A percentile compares a stretch with the other conserved stretches of the same genome.
Conservation (phyloP, 345 rosid species). For the Dimocarpus longan region DNA sequence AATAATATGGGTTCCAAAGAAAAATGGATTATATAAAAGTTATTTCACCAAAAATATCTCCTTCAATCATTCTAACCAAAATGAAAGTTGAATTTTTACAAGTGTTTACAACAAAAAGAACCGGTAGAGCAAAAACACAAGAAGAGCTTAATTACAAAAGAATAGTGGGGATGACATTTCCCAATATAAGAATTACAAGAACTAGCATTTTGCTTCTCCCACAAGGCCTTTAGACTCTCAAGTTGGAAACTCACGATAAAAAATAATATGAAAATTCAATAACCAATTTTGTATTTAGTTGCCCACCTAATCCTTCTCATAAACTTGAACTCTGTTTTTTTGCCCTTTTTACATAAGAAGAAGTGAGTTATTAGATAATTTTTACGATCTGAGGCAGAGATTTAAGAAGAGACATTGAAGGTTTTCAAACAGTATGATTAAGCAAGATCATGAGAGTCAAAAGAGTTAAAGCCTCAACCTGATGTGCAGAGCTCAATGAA, state of each 20-base stretch:
- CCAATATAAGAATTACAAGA: background rate
- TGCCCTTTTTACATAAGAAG: too few species aligned
- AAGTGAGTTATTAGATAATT: constrained; percentile 17
- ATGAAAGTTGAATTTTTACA: too few species aligned
- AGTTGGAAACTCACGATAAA: background rate
- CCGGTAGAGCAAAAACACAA: too few species aligned
- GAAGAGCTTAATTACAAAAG: too few species aligned
- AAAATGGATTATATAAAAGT: too few species aligned
- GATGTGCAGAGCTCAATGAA: constrained; percentile 82
- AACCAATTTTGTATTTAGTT: background rate
- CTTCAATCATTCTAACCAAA: too few species aligned
- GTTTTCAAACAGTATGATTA: constrained; percentile 76
- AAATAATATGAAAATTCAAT: background rate
- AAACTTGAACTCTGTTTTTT: background rate
- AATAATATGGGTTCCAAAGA: too few species aligned
- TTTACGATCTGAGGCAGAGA: constrained; percentile 74
- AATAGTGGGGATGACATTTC: background rate
- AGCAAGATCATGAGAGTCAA: constrained; percentile 73
- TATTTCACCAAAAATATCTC: too few species aligned
- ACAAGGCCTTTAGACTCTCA: too few species aligned
- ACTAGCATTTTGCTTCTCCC: background rate
- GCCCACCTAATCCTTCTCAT: background rate
- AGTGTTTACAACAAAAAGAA: too few species aligned
- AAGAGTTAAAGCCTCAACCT: constrained; percentile 86
- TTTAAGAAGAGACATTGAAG: constrained; percentile 72